phyloP scores from a whole-genome alignment of 2,329 filamentous ascomycete species.

The Zymoseptoria pseudotritici region DNA sequence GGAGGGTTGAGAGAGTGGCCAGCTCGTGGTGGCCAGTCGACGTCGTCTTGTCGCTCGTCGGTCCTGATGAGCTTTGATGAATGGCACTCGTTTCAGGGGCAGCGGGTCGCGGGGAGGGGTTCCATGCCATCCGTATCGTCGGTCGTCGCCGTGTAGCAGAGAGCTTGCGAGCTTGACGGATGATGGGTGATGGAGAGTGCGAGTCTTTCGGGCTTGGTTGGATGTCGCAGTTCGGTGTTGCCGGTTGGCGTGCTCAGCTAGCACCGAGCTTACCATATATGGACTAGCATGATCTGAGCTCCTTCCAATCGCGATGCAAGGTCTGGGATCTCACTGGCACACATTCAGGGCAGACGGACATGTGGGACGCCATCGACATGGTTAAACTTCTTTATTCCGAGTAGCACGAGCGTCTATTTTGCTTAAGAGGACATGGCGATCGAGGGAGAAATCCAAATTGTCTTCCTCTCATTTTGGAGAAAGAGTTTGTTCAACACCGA shows the following conservation, averaged over 20 bases:
- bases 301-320: background rate
- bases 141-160: slow-evolving; percentile 2
- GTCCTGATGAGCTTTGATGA: slow-evolving; percentile 17
- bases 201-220: slow-evolving; percentile 5
- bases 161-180: slow-evolving; percentile 4
- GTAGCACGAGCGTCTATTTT: slow-evolving; percentile 17
- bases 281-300: background rate
- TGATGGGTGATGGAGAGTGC: slow-evolving; percentile 2
- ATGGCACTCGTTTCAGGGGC: slow-evolving; percentile 17
- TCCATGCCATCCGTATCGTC: slow-evolving; percentile 14
- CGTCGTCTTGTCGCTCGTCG: slow-evolving; percentile 9
- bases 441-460: background rate
- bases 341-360: background rate
- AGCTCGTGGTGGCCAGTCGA: slow-evolving; percentile 14
- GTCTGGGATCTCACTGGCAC: background rate
- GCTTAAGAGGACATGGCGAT: background rate
- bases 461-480: background rate
- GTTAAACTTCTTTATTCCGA: background rate
- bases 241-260: background rate
- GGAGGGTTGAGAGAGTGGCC: slow-evolving; percentile 1
- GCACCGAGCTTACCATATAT: background rate
- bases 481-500: background rate
- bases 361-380: background rate
- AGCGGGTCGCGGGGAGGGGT: slow-evolving; percentile 11
- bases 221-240: slow-evolving; percentile 6